Evolutionary conservation across 1,284 basidiomycete genomes (phyloP), one percentile per base, ranked within the genome.

Genomic region (Austroboletus novae-zelandiae): DNA sequence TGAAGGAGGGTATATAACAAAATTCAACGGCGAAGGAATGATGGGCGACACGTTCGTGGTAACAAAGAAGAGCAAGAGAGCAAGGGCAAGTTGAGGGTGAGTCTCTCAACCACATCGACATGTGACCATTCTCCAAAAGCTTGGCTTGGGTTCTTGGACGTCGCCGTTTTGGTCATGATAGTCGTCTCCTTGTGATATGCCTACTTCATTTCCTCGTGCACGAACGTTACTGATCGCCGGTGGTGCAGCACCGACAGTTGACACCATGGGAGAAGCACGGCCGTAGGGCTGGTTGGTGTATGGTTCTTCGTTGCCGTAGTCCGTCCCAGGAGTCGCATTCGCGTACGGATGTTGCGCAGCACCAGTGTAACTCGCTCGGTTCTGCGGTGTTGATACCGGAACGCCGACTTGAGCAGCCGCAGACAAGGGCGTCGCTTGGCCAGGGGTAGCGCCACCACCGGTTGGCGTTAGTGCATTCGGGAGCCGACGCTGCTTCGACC

Each of bases 401-500:
- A 89, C 80, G 57, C 85, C 84, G 52, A 87, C 77, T 59, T 90
- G 85, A 27, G 87, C 88, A 53, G 82, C 82, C 35, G 80, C 80
- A 43, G 87, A 88, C 59, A 83, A 76, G 27, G 84, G 83, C 13
- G 85, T 84, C 48, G 72, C 67, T 58, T 81, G 79, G 29, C 81
- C 83, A 17, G 77, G 69, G 3, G 70, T 64, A 51, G 67, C 69
- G 35, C 66, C 70, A 35, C 66, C 71, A 27, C 77, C 67, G 20
- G 77, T 78, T 30, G 84, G 79, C 4, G 74, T 74, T 48, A 86
- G 78, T 43, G 72, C 76, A 44, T 70, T 71, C 32, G 82, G 83
- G 42, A 78, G 64, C 64, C 81, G 80, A 54, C 80, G 79, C 57
- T 80, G 76, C 67, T 86, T 86, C 50, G 84, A 88, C 30, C 82